A percentile compares a stretch with the other conserved stretches of the same genome.
Conservation (phyloP, 31 red algal species). For the Odonthalia washingtoniensis region DNA sequence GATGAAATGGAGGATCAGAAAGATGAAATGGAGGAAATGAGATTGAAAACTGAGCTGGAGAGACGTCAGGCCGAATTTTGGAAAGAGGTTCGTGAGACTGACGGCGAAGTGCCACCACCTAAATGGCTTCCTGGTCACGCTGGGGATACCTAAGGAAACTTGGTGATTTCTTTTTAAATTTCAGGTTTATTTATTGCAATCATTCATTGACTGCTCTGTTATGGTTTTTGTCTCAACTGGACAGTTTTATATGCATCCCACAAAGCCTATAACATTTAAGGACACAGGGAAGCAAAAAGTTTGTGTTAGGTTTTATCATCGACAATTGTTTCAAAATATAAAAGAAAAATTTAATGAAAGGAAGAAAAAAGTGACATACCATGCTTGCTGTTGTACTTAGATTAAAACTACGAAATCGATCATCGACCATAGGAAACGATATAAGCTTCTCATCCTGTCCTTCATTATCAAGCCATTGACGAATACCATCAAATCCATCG, state of each 20-base stretch:
- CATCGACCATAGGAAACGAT: slow-evolving; percentile 79
- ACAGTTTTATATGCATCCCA: slow-evolving; percentile 50
- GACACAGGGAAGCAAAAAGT: not conserved
- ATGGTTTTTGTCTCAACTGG: not conserved
- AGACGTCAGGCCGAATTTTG: not conserved
- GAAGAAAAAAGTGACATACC: slow-evolving; percentile 29
- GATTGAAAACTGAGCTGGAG: not conserved
- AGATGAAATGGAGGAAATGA: slow-evolving; percentile 30
- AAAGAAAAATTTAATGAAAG: not conserved
- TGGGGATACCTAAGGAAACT: no score
- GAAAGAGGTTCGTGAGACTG: no score
- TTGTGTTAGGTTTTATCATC: not conserved
- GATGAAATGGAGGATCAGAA: slow-evolving; percentile 32
- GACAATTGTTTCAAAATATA: not conserved
- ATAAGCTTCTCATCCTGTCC: slow-evolving; percentile 34
- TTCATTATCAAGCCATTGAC: slow-evolving; percentile 49
- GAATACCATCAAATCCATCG: slow-evolving; percentile 72
- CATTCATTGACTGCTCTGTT: no score
- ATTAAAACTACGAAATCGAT: slow-evolving; percentile 73
- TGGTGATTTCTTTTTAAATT: no score
- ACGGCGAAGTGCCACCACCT: no score
- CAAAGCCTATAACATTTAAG: slow-evolving; percentile 21
- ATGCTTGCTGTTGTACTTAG: slow-evolving; percentile 76
- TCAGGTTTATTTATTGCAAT: no score
- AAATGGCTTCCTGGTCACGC: no score